Evolutionary conservation across 495 filamentous ascomycete genomes (phyloP), one percentile per base, ranked within the genome.

Genomic region (Neurospora sp.): DNA sequence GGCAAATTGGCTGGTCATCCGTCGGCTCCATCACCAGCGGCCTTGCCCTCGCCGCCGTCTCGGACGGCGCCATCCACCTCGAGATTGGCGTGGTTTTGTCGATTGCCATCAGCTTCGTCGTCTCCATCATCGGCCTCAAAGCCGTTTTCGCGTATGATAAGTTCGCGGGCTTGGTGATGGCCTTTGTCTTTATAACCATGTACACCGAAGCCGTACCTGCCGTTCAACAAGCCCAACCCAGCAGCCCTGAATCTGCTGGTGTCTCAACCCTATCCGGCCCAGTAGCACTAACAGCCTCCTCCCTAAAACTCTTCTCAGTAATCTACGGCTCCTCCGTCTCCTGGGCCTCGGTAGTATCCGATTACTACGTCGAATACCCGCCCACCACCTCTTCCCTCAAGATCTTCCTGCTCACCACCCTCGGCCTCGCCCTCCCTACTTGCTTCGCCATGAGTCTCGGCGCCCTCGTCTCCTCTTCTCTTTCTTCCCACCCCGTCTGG

Each of bases 341-440:
- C 41, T 88, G 89, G 87, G 84, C 83, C 35, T 87, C 89, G 6
- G 87, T 90, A 59, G 87, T 86, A 0, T 84, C 84, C 0, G 89
- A 91, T 74, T 91, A 87, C 75, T 90, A 90, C 75, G 87, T 88
- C 8, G 84, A 90, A 45, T 90, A 90, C 74, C 89, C 88, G 0
- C 83, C 82, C 69, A 78, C 83, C 31, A 87, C 85, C 8, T 80
- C 82, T 22, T 82, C 83, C 69, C 75, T 81, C 68, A 88, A 86
- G 73, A 81, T 90, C 22, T 91, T 89, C 72, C 38, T 79, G 71
- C 70, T 87, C 27, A 86, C 86, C 0, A 80, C 81, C 40, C 73
- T 82, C n/a, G 85, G 85, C 6, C 79, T 83, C 72, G 85, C 69
- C 4, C 83, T 89, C 40, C 86, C 90, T 1, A 90, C 88, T 0